phyloP scores from a whole-genome alignment of 176 grass and related monocot species.

The Tillandsia leiboldiana region DNA sequence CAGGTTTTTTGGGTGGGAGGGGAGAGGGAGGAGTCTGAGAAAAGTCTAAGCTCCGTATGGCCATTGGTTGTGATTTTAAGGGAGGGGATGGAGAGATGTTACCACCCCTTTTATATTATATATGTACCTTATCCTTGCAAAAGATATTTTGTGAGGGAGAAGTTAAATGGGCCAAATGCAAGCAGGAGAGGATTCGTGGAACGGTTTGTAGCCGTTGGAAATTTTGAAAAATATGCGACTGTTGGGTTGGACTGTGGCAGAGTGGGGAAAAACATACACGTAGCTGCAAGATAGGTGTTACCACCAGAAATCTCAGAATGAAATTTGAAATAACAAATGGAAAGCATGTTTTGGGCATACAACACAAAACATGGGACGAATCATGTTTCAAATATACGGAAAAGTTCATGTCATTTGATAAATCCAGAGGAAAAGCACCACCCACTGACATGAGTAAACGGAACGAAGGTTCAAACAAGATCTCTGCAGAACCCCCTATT shows the following conservation, averaged over 20 bases:
- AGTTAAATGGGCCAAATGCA: background rate
- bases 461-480: too few species aligned
- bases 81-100: too few species aligned
- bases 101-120: background rate
- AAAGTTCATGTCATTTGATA: too few species aligned
- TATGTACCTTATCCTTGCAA: constrained; percentile 41
- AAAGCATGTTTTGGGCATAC: too few species aligned
- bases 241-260: background rate
- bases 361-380: too few species aligned
- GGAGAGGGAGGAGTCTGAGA: constrained; percentile 27
- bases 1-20: constrained; percentile 30
- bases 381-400: too few species aligned
- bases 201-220: background rate
- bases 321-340: too few species aligned
- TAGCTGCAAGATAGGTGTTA: too few species aligned
- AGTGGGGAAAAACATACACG: constrained; percentile 6
- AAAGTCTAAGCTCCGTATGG: constrained; percentile 81
- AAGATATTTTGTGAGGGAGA: background rate
- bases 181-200: constrained; percentile 7
- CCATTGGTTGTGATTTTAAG: constrained; percentile 23
- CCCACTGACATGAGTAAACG: too few species aligned
- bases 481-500: too few species aligned
- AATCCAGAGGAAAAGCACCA: too few species aligned
- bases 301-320: background rate
- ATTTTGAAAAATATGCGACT: background rate